Base-by-base conservation (phyloP, 192 early-diverging fungal genomes). In the Coemansia aciculifera region DNA sequence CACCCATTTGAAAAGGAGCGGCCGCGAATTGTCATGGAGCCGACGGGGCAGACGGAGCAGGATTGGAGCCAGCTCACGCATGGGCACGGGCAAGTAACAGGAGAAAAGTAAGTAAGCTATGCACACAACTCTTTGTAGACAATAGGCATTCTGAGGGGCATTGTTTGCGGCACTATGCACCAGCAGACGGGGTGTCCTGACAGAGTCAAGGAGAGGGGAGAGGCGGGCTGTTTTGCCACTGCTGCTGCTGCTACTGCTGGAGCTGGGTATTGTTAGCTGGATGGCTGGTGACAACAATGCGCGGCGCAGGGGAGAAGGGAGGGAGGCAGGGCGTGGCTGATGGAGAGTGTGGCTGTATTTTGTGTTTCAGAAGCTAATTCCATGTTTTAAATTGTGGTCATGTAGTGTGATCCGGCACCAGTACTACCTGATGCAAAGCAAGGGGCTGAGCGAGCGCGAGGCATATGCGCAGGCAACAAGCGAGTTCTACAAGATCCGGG, bases 1-100 rank as follows among this genome's bases (percentile, higher is more conserved):
- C 97, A 99, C 80, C 97, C 97, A 19, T 93, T 91, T 73, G 97
- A 99, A 78, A 83, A 90, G 66, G 67, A 79, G 36, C 82, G 90
- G 62, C 93, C 95, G 36, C 76, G 86, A 36, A 83, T 86, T 6
- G 65, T 95, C 39, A 85, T 91, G 27, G 93, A 95, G 79, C 81
- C 75, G 24, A 85, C 87, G 2, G 78, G 86, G 10, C 83, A 78
- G 67, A 73, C 57, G 24, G 52, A 62, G 56, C 54, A 66, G 57
- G 80, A 85, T 66, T 90, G 87, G 81, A 79, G 77, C 49, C 73
- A 71, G 56, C 78, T 93, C n/a, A 31, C 86, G 42, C 68, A 84
- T 39, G 68, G 84, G 37, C 31, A 63, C 17, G 66, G 76, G 34
- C 84, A 87, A 49, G 83, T 95, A 51, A 89, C 86, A 29, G 95